A percentile compares a stretch with the other conserved stretches of the same genome.
Conservation (phyloP, 495 filamentous ascomycete genomes). For the Lepraria neglecta region DNA sequence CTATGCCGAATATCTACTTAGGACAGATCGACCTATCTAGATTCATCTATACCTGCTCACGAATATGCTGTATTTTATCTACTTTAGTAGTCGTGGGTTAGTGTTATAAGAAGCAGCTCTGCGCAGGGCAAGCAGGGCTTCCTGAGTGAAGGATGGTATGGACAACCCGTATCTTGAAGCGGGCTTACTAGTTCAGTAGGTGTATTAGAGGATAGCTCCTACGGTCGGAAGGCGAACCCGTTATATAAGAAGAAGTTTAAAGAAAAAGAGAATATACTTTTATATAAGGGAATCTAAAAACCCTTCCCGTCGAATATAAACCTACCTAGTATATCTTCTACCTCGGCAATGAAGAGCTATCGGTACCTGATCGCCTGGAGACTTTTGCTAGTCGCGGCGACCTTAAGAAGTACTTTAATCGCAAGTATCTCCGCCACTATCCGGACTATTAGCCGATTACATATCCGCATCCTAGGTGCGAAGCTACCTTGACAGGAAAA, state of each 20-base stretch:
- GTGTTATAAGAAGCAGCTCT: conserved; percentile 6
- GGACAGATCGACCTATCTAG: background rate
- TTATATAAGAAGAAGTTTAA: background rate
- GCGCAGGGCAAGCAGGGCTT: background rate
- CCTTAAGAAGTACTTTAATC: conserved; percentile 23
- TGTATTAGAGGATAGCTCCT: background rate
- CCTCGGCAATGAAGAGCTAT: conserved; percentile 17
- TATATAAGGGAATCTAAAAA: background rate
- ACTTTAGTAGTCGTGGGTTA: conserved; percentile 3
- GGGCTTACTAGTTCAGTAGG: conserved; percentile 1
- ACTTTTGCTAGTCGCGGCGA: conserved; percentile 13
- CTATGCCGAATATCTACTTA: background rate
- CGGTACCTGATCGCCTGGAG: conserved; percentile 3
- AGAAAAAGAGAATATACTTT: conserved; percentile 1
- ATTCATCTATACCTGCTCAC: no score
- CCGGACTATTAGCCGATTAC: conserved; percentile 16
- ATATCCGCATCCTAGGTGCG: conserved; percentile 2
- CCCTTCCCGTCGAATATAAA: conserved; percentile 19
- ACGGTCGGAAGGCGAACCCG: background rate
- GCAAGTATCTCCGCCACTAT: conserved; percentile 21
- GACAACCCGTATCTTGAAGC: background rate
- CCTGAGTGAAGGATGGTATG: background rate
- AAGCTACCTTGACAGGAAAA: conserved; percentile 1
- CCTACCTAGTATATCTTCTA: conserved; percentile 19
- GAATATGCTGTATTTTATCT: conserved; percentile 3